Evolutionary conservation across 2,329 filamentous ascomycete genomes (phyloP).

Genomic region (Cercospora nicotianae): DNA sequence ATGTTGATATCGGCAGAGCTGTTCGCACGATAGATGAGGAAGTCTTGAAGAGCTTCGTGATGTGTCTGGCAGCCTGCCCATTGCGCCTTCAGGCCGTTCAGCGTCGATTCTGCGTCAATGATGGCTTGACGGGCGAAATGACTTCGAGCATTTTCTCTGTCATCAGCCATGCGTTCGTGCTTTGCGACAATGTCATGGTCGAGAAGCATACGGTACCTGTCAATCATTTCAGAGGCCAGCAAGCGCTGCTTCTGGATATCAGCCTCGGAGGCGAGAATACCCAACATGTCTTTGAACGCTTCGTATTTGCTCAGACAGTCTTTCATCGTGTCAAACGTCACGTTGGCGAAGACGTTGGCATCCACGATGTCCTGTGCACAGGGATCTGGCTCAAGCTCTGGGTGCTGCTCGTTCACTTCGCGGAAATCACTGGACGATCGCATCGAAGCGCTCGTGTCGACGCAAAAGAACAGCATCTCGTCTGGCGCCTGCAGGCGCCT

Average conservation of each 20-base stretch:
- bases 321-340: slow-evolving; percentile 33
- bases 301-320: slow-evolving; percentile 32
- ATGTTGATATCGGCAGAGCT: slow-evolving; percentile 15
- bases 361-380: slow-evolving; percentile 10
- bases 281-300: slow-evolving; percentile 35
- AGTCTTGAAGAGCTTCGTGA: slow-evolving; percentile 31
- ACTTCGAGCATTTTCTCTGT: background rate
- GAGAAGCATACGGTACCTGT: slow-evolving; percentile 26
- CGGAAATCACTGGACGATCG: slow-evolving; percentile 33
- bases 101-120: background rate
- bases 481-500: slow-evolving; percentile 36
- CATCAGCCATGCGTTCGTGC: slow-evolving; percentile 16
- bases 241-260: background rate
- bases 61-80: slow-evolving; percentile 17
- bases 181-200: slow-evolving; percentile 19
- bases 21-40: slow-evolving; percentile 33
- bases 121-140: slow-evolving; percentile 4
- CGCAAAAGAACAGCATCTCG: slow-evolving; percentile 40
- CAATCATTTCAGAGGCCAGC: slow-evolving; percentile 21
- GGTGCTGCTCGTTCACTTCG: slow-evolving; percentile 32
- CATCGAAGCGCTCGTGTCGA: slow-evolving; percentile 42
- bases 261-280: slow-evolving; percentile 21
- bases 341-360: slow-evolving; percentile 16
- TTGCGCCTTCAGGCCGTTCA: slow-evolving; percentile 21
- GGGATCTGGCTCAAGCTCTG: slow-evolving; percentile 17